Base-by-base conservation (phyloP, 202 grass and related monocot species). In the Schoenoplectus triqueter region DNA sequence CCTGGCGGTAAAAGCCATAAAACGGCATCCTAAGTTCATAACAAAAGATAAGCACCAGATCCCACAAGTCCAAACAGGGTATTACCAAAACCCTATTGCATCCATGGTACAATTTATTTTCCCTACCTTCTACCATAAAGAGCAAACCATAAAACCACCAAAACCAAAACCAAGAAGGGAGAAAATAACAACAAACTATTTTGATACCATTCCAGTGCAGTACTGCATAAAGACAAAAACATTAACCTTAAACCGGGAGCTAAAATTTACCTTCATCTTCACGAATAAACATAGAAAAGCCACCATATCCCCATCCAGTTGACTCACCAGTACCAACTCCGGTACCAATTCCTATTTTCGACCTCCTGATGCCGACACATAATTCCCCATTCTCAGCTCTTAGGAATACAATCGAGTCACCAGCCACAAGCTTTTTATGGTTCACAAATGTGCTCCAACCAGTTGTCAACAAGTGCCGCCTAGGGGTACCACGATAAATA, bases 401-500 rank as follows among this genome's bases (percentile, higher is more conserved):
- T 84, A 96, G 89, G 88, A 99, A 99, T n/a, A 99, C 93, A 88
- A 99, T 99, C 21, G 93, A 99, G 88, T 99, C 97, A 17, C 97
- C 97, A 2, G 97, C 97, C 46, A 99, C 92, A 49, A 99, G 91
- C 80, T 99, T 99, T 88, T 99, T 99, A 67, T 99, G 97, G 78
- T 99, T 99, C 39, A 99, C 97, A 88, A 99, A 99, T 67, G 92
- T 89, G 90, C 97, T 99, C 97, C 97, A 99, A 0, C 97, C 97
- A 1, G 97, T 99, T 74, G 97, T 99, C 70, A 99, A 88, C 1
- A 99, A 89, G 83, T 99, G 97, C n/a, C 97, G 88, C 22, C 97
- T 90, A 0, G 97, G 97, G 60, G 97, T 99, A 57, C 97, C 97
- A 6, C 97, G 84, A 87, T 99, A 99, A 82, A 99, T 99, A 84